A percentile compares a stretch with the other conserved stretches of the same genome.
Conservation (phyloP, 768 basidiomycete genomes). For the Gyrodon lividus region DNA sequence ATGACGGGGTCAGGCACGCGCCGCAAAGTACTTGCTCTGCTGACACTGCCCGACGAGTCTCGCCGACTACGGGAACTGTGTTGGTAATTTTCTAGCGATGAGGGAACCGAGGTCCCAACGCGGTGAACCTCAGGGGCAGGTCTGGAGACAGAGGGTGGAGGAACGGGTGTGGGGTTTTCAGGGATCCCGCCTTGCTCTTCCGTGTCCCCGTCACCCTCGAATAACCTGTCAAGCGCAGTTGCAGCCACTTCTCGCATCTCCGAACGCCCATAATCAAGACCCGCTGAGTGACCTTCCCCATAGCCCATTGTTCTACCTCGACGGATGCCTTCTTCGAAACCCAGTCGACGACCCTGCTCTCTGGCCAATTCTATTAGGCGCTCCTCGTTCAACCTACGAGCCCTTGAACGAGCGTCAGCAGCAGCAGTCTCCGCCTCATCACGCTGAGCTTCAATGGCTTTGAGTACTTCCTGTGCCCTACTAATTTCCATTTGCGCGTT, state of each 20-base stretch:
- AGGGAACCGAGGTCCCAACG: constrained; percentile 14
- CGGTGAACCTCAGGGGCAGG: constrained; percentile 28
- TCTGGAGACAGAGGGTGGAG: constrained; percentile 13
- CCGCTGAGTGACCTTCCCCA: constrained; percentile 24
- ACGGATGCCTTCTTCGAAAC: constrained; percentile 51
- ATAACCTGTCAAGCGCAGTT: constrained; percentile 21
- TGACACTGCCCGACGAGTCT: constrained; percentile 12
- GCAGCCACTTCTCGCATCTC: constrained; percentile 21
- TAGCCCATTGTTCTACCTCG: constrained; percentile 32
- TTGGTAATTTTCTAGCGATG: constrained; percentile 19
- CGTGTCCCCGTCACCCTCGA: constrained; percentile 21
- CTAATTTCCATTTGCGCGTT: constrained; percentile 59
- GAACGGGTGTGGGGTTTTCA: constrained; percentile 12
- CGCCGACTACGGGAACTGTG: constrained; percentile 19
- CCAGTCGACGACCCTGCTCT: constrained; percentile 52
- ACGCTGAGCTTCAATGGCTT: constrained; percentile 47
- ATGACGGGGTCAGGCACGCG: constrained; percentile 13
- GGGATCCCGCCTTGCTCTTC: constrained; percentile 25
- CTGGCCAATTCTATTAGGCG: constrained; percentile 48
- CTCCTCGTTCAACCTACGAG: constrained; percentile 46
- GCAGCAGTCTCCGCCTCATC: constrained; percentile 50
- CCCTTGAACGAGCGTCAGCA: constrained; percentile 42
- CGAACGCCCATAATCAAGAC: constrained; percentile 9
- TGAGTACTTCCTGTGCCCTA: constrained; percentile 52
- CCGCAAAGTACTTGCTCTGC: constrained; percentile 12